Percentiles rank a stretch among this genome's conserved stretches.
phyloP scores from a whole-genome alignment of 129 eudicot genomes.

The Solidago caesia region DNA sequence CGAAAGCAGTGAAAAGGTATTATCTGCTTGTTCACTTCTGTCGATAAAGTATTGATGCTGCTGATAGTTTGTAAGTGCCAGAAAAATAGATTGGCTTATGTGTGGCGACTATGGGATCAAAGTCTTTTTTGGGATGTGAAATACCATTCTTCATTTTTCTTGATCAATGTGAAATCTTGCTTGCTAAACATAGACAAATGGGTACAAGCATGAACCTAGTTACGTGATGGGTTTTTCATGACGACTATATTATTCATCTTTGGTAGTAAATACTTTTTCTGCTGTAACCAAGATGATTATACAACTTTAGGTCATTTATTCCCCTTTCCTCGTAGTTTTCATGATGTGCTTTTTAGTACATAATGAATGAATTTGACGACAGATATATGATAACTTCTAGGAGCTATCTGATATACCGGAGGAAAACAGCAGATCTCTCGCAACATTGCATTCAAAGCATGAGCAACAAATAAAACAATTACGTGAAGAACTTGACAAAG shows the following conservation, averaged over 20 bases:
- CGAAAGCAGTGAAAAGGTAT: constrained; percentile 71
- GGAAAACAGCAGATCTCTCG: constrained; percentile 64
- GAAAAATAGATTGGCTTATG: background rate
- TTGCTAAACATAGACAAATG: constrained; percentile 9
- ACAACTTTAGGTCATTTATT: background rate
- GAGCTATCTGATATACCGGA: constrained; percentile 76
- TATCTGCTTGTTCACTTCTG: constrained; percentile 22
- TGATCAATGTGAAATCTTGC: background rate
- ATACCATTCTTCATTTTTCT: background rate
- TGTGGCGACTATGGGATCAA: background rate
- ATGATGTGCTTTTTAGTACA: constrained; percentile 29
- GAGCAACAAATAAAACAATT: constrained; percentile 61
- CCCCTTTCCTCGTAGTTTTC: background rate
- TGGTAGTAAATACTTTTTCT: background rate
- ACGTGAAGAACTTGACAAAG: constrained; percentile 63
- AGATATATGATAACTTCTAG: constrained; percentile 63
- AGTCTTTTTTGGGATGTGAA: background rate
- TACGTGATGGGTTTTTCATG: constrained; percentile 11
- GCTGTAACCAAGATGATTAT: constrained; percentile 11
- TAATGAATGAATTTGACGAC: constrained; percentile 50
- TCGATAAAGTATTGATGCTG: constrained; percentile 9
- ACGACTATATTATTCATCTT: background rate
- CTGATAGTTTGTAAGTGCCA: background rate
- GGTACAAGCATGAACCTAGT: constrained; percentile 12
- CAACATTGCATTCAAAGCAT: constrained; percentile 55